Percentiles rank a stretch among this genome's conserved stretches.
Evolutionary conservation across 2,329 filamentous ascomycete genomes (phyloP).

Genomic region (Botrytis byssoidea): DNA sequence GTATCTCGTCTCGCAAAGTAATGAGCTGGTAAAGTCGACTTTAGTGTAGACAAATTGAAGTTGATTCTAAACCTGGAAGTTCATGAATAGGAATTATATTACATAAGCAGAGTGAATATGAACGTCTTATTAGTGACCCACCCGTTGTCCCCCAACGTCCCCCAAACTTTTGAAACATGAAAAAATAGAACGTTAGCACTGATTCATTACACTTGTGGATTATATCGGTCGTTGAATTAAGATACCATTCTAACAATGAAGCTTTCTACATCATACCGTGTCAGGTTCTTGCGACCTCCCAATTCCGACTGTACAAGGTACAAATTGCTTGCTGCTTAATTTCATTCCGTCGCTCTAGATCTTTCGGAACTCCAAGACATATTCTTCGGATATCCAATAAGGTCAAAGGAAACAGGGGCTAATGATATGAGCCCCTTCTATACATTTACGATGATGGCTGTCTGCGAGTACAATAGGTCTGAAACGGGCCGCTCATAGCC

Average conservation of each 20-base stretch:
- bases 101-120: background rate
- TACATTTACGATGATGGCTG: background rate
- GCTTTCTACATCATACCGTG: background rate
- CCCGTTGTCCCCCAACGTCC: background rate
- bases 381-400: no score
- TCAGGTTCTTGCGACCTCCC: no score
- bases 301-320: no score
- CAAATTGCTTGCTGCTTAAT: no score
- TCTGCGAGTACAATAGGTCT: slow-evolving; percentile 1
- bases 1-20: background rate
- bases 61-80: background rate
- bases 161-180: background rate
- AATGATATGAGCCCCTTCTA: background rate
- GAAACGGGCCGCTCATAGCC: background rate
- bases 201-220: no score
- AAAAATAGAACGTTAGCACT: background rate
- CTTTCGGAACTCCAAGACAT: no score
- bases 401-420: background rate
- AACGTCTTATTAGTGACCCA: background rate
- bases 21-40: background rate
- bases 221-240: background rate
- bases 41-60: background rate
- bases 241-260: background rate
- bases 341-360: no score
- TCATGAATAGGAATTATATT: background rate